Evolutionary conservation across 768 basidiomycete genomes (phyloP).

Genomic region (Termitomyces sp.): DNA sequence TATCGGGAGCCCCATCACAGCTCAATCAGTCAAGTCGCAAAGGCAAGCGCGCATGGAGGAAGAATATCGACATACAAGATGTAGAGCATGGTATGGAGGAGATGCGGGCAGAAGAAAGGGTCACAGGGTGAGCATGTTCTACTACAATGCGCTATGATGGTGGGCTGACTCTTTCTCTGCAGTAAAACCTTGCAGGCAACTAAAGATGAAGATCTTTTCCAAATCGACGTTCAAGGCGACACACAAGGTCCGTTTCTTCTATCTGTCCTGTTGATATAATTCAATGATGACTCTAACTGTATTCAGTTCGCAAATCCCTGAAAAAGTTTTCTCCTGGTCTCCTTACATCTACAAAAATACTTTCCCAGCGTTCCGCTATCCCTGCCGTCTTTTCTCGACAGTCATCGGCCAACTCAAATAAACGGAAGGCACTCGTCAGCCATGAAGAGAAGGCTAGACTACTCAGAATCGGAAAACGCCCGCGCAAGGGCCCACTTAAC

Average conservation of each 20-base stretch:
- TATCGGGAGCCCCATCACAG: conserved; percentile 53
- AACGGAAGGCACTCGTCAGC: conserved; percentile 42
- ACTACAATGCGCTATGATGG: background rate
- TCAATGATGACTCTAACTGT: background rate
- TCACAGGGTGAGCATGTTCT: conserved; percentile 55
- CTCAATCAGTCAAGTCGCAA: conserved; percentile 72
- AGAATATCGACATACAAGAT: conserved; percentile 81
- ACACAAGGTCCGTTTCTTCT: conserved; percentile 45
- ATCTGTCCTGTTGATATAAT: background rate
- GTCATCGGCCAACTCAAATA: conserved; percentile 24
- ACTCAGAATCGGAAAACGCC: conserved; percentile 68
- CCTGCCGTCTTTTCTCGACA: conserved; percentile 72
- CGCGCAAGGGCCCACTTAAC: conserved; percentile 69
- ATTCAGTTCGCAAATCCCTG: conserved; percentile 51
- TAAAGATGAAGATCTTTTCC: conserved; percentile 70
- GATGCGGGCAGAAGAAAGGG: conserved; percentile 74
- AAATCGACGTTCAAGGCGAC: conserved; percentile 77
- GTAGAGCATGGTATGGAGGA: conserved; percentile 75
- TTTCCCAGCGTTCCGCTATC: conserved; percentile 81
- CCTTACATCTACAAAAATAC: conserved; percentile 71
- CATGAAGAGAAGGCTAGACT: conserved; percentile 71
- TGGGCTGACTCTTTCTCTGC: background rate
- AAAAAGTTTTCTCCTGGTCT: conserved; percentile 48
- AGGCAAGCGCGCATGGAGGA: conserved; percentile 91
- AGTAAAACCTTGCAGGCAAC: conserved; percentile 64